phyloP scores from a whole-genome alignment of 208 protist genomes.

The Blechomonas ayalai region DNA sequence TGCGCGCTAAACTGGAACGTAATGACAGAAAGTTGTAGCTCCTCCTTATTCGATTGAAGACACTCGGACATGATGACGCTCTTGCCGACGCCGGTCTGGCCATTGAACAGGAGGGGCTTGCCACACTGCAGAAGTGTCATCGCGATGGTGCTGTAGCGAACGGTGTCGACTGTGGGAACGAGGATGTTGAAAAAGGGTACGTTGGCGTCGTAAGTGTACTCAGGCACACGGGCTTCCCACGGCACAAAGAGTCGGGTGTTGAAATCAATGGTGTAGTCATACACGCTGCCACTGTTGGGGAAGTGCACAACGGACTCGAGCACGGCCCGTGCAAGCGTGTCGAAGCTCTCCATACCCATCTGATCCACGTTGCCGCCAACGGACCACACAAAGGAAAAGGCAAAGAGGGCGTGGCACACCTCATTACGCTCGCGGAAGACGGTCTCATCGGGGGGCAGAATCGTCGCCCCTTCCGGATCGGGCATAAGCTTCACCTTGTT shows the following conservation, averaged over 20 bases:
- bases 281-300: conserved; percentile 86
- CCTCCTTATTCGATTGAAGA: conserved; percentile 65
- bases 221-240: conserved; percentile 76
- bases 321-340: conserved; percentile 68
- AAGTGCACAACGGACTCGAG: conserved; percentile 85
- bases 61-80: conserved; percentile 90
- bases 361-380: conserved; percentile 93
- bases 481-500: conserved; percentile 74
- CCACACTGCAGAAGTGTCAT: conserved; percentile 78
- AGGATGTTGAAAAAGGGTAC: conserved; percentile 95
- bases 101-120: conserved; percentile 93
- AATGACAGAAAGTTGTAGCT: conserved; percentile 73
- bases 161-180: conserved; percentile 96
- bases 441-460: conserved; percentile 50
- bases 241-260: conserved; percentile 60
- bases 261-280: conserved; percentile 93
- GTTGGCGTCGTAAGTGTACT: conserved; percentile 75
- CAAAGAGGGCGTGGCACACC: conserved; percentile 85
- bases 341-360: conserved; percentile 87
- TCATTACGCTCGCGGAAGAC: conserved; percentile 83
- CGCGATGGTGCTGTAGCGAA: conserved; percentile 91
- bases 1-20: conserved; percentile 95
- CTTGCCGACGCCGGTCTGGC: conserved; percentile 95
- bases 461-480: conserved; percentile 44
- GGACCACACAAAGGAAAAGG: conserved; percentile 96